Conservation (phyloP, 129 eudicot genomes). For the Helianthus tuberosus region DNA sequence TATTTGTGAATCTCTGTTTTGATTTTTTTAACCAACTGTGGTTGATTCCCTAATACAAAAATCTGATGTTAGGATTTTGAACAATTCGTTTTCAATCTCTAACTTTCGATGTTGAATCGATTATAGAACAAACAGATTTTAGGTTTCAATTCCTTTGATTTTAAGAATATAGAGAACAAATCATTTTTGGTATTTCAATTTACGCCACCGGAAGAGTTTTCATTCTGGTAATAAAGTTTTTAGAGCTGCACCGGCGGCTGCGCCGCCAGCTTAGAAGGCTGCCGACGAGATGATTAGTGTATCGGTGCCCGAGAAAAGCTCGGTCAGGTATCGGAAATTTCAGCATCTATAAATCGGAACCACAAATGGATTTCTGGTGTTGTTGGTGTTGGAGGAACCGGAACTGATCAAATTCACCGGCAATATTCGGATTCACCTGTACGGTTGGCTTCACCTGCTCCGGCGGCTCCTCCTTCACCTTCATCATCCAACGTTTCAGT, state of each 20-base stretch:
- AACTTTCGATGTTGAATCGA: too few relatives aligned
- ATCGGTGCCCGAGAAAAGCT: too few relatives aligned
- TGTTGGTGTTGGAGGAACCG: slow-evolving; percentile 44
- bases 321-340: too few relatives aligned
- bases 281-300: slow-evolving; percentile 91
- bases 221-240: slow-evolving; percentile 43
- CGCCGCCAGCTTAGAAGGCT: slow-evolving; percentile 70
- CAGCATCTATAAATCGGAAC: slow-evolving; percentile 88
- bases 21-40: too few relatives aligned
- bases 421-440: slow-evolving; percentile 75
- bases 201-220: slow-evolving; percentile 66
- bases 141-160: too few relatives aligned
- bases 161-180: too few relatives aligned
- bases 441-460: slow-evolving; percentile 52
- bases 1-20: too few relatives aligned
- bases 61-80: too few relatives aligned
- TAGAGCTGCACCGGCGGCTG: slow-evolving; percentile 43
- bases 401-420: slow-evolving; percentile 51
- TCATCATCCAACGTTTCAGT: slow-evolving; percentile 56
- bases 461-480: slow-evolving; percentile 67
- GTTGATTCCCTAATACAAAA: too few relatives aligned
- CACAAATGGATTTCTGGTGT: slow-evolving; percentile 75
- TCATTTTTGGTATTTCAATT: too few relatives aligned
- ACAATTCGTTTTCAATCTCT: too few relatives aligned
- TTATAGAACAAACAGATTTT: too few relatives aligned